phyloP scores from a whole-genome alignment of 116 monocot genomes.

The Papilionanthe hybrid region DNA sequence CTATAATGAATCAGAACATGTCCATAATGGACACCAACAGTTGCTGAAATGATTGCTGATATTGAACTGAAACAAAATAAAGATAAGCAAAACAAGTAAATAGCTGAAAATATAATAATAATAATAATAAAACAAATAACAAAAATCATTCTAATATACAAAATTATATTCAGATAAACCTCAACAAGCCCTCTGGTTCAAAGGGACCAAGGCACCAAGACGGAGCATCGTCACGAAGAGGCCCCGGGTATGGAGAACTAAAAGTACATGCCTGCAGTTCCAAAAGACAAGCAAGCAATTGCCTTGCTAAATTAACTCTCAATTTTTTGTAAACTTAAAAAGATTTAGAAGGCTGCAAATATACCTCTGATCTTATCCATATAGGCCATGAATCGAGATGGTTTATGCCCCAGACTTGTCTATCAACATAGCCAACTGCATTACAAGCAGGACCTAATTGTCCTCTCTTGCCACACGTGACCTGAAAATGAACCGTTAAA shows the following conservation, averaged over 20 bases:
- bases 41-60: constrained; percentile 48
- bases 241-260: constrained; percentile 60
- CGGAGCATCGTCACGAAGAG: constrained; percentile 52
- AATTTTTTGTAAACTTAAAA: not conserved
- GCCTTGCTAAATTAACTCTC: not conserved
- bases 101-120: not conserved
- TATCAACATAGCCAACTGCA: constrained; percentile 75
- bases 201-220: constrained; percentile 86
- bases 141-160: not conserved
- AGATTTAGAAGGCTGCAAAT: not conserved
- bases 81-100: not conserved
- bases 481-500: constrained; percentile 33
- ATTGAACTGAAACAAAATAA: constrained; percentile 30
- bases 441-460: constrained; percentile 60
- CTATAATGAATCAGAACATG: constrained; percentile 49
- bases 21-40: constrained; percentile 57
- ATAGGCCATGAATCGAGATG: constrained; percentile 69
- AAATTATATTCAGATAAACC: constrained; percentile 22
- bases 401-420: constrained; percentile 54
- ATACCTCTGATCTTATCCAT: constrained; percentile 63
- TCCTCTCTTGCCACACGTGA: constrained; percentile 53
- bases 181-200: constrained; percentile 84
- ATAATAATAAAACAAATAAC: too few species aligned
- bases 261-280: constrained; percentile 49
- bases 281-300: not conserved